A percentile compares a stretch with the other conserved stretches of the same genome.
phyloP scores from a whole-genome alignment of 352 stramenopile species.

The Phytophthora sansomeana region DNA sequence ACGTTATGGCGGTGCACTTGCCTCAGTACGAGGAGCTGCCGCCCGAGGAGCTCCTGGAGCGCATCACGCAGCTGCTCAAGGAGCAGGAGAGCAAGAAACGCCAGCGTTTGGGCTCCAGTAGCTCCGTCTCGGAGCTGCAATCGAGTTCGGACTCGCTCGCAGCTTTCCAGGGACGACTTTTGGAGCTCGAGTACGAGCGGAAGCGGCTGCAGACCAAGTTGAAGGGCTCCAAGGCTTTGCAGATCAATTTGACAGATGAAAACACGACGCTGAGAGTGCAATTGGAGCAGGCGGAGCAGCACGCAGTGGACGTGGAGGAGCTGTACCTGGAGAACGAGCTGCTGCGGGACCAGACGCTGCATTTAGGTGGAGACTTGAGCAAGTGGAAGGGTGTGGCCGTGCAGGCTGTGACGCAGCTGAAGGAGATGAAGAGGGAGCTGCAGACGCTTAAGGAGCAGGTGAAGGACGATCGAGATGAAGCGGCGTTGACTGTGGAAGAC shows the following conservation, averaged over 20 bases:
- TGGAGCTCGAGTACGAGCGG: conserved; percentile 77
- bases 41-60: conserved; percentile 59
- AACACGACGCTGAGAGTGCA: conserved; percentile 65
- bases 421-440: conserved; percentile 48
- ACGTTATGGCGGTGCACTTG: conserved; percentile 78
- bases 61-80: conserved; percentile 66
- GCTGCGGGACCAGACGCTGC: conserved; percentile 61
- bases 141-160: conserved; percentile 37
- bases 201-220: conserved; percentile 76
- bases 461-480: conserved; percentile 40
- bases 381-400: conserved; percentile 52
- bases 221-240: conserved; percentile 55
- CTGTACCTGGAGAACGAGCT: conserved; percentile 70
- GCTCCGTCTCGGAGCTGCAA: conserved; percentile 8
- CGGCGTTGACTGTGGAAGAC: conserved; percentile 45
- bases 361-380: conserved; percentile 47
- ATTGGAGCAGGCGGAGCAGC: conserved; percentile 56
- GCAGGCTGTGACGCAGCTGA: conserved; percentile 41
- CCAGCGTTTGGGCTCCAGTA: conserved; percentile 26
- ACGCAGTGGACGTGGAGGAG: conserved; percentile 57
- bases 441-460: conserved; percentile 53
- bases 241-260: conserved; percentile 78
- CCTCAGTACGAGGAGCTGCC: conserved; percentile 71
- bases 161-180: conserved; percentile 63
- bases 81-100: conserved; percentile 54